Conservation (phyloP, 306 rosid species). For the Delonix regia region DNA sequence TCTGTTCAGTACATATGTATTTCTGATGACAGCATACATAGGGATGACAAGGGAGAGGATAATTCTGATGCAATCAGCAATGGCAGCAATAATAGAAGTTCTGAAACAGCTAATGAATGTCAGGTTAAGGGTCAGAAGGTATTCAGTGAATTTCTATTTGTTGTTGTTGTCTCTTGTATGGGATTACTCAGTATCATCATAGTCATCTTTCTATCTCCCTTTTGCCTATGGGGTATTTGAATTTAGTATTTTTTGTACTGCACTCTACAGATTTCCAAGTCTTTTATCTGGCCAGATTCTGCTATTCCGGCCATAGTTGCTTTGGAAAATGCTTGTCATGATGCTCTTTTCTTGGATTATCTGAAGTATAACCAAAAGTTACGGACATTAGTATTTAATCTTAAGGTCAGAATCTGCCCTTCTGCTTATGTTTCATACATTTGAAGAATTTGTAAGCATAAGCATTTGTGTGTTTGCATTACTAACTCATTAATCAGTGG, state of each 20-base stretch:
- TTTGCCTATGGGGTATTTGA: constrained; percentile 9
- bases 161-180: not conserved
- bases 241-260: constrained; percentile 19
- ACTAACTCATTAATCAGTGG: not conserved
- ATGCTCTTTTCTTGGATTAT: constrained; percentile 60
- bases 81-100: constrained; percentile 41
- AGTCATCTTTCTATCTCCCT: not conserved
- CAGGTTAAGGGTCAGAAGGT: constrained; percentile 64
- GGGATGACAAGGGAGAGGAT: constrained; percentile 50
- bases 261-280: constrained; percentile 54
- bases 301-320: constrained; percentile 72
- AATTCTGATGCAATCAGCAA: constrained; percentile 45
- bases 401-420: constrained; percentile 64
- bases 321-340: constrained; percentile 85
- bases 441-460: constrained; percentile 11
- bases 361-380: constrained; percentile 88
- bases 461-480: not conserved
- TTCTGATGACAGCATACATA: constrained; percentile 42
- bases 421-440: constrained; percentile 15
- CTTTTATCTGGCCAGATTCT: constrained; percentile 84
- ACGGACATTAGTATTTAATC: constrained; percentile 65
- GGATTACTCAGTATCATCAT: not conserved
- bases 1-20: constrained; percentile 59
- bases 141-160: constrained; percentile 23
- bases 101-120: constrained; percentile 44